phyloP scores from a whole-genome alignment of 176 grass and related monocot genomes.

The Phragmites australis region DNA sequence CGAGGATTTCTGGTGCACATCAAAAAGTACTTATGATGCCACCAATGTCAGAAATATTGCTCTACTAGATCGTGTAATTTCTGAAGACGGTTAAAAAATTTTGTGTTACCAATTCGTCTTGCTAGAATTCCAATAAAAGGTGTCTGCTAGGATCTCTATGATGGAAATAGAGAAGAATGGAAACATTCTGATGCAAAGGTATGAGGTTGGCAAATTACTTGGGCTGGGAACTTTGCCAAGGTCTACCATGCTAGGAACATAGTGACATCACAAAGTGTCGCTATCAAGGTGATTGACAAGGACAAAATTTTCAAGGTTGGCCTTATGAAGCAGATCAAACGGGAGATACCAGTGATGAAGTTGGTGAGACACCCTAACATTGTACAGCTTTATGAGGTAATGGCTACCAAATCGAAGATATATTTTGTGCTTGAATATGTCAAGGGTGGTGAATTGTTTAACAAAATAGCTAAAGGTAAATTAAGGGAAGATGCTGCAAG shows the following conservation, averaged over 20 bases:
- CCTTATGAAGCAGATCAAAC: constrained; percentile 46
- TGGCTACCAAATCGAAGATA: constrained; percentile 52
- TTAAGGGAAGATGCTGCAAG: constrained; percentile 44
- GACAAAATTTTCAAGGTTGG: constrained; percentile 48
- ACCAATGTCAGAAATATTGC: constrained; percentile 11
- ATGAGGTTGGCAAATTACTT: constrained; percentile 44
- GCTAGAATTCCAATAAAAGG: constrained; percentile 5
- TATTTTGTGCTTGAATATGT: constrained; percentile 51
- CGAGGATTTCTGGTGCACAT: constrained; percentile 36
- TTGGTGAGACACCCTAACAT: constrained; percentile 37
- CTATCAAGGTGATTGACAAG: constrained; percentile 45
- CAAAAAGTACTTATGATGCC: constrained; percentile 9
- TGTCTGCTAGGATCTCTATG: neutral
- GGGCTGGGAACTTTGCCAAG: constrained; percentile 51
- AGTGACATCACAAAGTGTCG: constrained; percentile 22
- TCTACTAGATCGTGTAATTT: constrained; percentile 36
- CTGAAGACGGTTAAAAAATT: constrained; percentile 32
- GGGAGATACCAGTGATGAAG: constrained; percentile 44
- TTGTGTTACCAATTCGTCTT: neutral
- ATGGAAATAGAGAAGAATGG: constrained; percentile 44
- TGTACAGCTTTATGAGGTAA: constrained; percentile 48
- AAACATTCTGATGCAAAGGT: constrained; percentile 39
- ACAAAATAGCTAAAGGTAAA: constrained; percentile 44
- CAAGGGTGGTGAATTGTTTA: constrained; percentile 46
- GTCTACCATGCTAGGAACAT: constrained; percentile 43